phyloP scores from a whole-genome alignment of 108 stramenopile genomes.

The Nitzschia palea region DNA sequence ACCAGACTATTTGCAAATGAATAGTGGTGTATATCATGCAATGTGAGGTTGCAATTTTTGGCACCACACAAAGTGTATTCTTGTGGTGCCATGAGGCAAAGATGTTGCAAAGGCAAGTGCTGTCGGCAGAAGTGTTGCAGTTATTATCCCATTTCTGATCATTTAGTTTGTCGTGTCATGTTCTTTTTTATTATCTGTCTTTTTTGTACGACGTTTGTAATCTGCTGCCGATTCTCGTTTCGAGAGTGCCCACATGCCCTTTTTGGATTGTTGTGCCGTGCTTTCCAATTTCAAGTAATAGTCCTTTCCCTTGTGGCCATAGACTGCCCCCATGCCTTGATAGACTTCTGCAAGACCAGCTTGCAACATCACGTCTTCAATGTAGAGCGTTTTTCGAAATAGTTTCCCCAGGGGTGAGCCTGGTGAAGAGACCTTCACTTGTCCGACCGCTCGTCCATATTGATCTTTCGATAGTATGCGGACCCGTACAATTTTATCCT shows the following conservation, averaged over 20 bases:
- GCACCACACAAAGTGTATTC: too few relatives aligned
- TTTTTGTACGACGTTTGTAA: constrained; percentile 42
- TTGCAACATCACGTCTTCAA: constrained; percentile 46
- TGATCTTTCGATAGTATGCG: constrained; percentile 46
- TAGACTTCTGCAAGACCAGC: constrained; percentile 56
- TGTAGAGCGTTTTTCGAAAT: constrained; percentile 4
- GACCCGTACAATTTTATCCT: constrained; percentile 14
- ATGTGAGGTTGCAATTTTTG: too few relatives aligned
- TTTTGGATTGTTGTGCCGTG: constrained; percentile 23
- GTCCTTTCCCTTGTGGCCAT: constrained; percentile 45
- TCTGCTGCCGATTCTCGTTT: constrained; percentile 52
- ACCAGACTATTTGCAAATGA: too few relatives aligned
- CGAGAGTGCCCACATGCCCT: constrained; percentile 45
- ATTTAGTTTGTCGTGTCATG: too few relatives aligned
- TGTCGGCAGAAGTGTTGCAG: too few relatives aligned
- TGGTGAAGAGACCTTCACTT: constrained; percentile 24
- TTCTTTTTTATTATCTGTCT: too few relatives aligned
- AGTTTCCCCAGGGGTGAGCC: background rate
- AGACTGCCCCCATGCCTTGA: constrained; percentile 50
- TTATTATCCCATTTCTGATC: too few relatives aligned
- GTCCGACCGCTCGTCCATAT: constrained; percentile 47
- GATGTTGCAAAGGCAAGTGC: too few relatives aligned
- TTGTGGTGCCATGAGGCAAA: too few relatives aligned
- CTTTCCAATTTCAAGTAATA: constrained; percentile 35
- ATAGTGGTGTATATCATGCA: too few relatives aligned